Conservation (phyloP, 78 protist genomes). For the Salpingoeca rosetta region DNA sequence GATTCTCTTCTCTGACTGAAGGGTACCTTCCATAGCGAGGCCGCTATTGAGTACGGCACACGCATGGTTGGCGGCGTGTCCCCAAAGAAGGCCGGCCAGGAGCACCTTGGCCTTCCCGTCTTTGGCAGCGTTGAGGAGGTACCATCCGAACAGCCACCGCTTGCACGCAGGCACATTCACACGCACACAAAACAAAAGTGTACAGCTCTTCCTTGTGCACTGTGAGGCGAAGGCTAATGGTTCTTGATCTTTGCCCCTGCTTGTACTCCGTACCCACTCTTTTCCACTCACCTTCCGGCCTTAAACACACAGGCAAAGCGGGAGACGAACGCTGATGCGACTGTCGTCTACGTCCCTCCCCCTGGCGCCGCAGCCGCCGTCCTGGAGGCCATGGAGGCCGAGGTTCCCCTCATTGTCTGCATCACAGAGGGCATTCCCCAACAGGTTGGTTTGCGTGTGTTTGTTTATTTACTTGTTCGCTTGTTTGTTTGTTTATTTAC, state of each 20-base stretch:
- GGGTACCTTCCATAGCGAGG: slow-evolving; percentile 92
- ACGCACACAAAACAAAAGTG: no score
- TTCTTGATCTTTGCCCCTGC: no score
- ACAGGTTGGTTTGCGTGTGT: no score
- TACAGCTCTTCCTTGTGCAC: no score
- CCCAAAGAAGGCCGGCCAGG: slow-evolving; percentile 87
- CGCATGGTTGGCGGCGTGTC: slow-evolving; percentile 94
- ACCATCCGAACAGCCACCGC: no score
- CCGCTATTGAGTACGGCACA: slow-evolving; percentile 94
- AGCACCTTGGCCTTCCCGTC: slow-evolving; percentile 85
- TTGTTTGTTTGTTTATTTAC: no score
- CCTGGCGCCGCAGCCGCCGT: slow-evolving; percentile 80
- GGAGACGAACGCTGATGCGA: slow-evolving; percentile 80
- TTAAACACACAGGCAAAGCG: slow-evolving; percentile 59
- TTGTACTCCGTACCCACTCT: no score
- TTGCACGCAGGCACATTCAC: no score
- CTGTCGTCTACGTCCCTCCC: slow-evolving; percentile 90
- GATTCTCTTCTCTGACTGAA: no score
- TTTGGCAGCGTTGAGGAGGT: slow-evolving; percentile 80
- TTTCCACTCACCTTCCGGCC: no score
- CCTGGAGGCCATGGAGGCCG: slow-evolving; percentile 89
- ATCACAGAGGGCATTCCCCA: slow-evolving; percentile 95
- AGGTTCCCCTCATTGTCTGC: slow-evolving; percentile 82
- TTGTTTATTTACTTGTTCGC: no score
- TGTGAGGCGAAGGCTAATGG: no score